Evolutionary conservation across 176 grass and related monocot species (phyloP).

Genomic region (Rhynchospora breviuscula): DNA sequence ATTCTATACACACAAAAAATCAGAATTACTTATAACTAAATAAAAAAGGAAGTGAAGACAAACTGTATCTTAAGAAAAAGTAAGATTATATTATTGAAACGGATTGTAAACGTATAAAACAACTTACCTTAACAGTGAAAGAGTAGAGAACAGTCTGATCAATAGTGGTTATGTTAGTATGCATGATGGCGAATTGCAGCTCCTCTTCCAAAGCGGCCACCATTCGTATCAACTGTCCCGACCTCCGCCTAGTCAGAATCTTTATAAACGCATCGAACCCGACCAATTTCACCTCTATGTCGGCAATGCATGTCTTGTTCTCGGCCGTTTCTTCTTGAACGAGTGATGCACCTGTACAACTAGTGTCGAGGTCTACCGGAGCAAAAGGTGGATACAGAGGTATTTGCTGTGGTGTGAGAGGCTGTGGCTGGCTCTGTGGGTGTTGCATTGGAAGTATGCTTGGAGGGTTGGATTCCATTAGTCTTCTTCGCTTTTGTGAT

Average conservation of each 20-base stretch:
- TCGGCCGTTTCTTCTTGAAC: slow-evolving; percentile 70
- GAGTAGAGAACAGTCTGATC: slow-evolving; percentile 99
- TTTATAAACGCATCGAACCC: slow-evolving; percentile 87
- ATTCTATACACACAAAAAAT: slow-evolving; percentile 33
- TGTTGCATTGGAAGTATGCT: slow-evolving; percentile 23
- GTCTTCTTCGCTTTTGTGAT: slow-evolving; percentile 73
- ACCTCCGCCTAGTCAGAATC: slow-evolving; percentile 66
- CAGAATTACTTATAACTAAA: neutral
- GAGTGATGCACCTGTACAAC: neutral
- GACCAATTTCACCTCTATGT: slow-evolving; percentile 77
- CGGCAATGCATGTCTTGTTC: slow-evolving; percentile 88
- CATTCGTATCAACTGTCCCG: slow-evolving; percentile 78
- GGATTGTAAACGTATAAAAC: neutral
- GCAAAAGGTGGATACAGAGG: slow-evolving; percentile 48
- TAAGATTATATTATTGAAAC: neutral
- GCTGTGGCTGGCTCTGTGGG: slow-evolving; percentile 29
- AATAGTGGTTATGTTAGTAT: slow-evolving; percentile 98
- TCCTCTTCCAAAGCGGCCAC: slow-evolving; percentile 76
- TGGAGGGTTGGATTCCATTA: slow-evolving; percentile 35
- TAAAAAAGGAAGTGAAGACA: neutral
- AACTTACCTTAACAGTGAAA: slow-evolving; percentile 91
- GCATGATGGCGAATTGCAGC: slow-evolving; percentile 78
- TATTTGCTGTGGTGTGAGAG: slow-evolving; percentile 22
- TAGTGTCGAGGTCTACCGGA: slow-evolving; percentile 37
- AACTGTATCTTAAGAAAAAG: neutral